These are phyloP conservation scores for Tolypocladium amazonense DNA, from an alignment of 2,329 filamentous ascomycete genomes.

Conservation along the genomic window DNA sequence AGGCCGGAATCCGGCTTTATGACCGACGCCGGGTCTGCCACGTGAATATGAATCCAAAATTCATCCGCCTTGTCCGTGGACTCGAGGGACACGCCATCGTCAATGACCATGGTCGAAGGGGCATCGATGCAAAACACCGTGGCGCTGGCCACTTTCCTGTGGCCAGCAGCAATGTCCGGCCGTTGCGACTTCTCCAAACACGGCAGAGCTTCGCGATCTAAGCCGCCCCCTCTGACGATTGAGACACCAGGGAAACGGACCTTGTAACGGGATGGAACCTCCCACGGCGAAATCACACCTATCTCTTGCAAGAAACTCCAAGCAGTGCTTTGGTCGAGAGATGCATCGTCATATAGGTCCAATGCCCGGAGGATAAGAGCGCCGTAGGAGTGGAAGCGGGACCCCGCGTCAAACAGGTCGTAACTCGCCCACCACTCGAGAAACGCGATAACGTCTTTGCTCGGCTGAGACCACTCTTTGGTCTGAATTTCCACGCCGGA, in stretches of 20 bases:
- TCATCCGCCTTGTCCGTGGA: constrained; percentile 37
- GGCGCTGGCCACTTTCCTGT: constrained; percentile 47
- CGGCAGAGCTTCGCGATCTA: constrained; percentile 23
- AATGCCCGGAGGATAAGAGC: constrained; percentile 53
- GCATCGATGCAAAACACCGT: constrained; percentile 66
- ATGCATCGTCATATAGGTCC: constrained; percentile 43
- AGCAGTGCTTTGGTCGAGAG: constrained; percentile 30
- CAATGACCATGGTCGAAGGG: constrained; percentile 56
- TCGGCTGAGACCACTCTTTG: constrained; percentile 17
- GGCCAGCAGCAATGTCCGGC: constrained; percentile 32
- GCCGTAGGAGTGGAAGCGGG: constrained; percentile 49
- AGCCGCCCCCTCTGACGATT: constrained; percentile 30
- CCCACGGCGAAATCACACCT: constrained; percentile 60
- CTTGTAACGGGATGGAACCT: constrained; percentile 54
- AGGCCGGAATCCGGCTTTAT: constrained; percentile 49
- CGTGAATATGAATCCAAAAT: constrained; percentile 69
- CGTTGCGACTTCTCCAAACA: constrained; percentile 22
- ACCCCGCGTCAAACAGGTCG: constrained; percentile 38
- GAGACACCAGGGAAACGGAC: constrained; percentile 39
- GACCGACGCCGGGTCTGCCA: constrained; percentile 67
- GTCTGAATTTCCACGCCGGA: constrained; percentile 10
- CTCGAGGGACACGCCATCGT: constrained; percentile 70
- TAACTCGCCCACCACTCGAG: constrained; percentile 58
- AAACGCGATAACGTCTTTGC: constrained; percentile 50
- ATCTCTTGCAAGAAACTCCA: constrained; percentile 68